Base-by-base conservation (phyloP, 2,329 filamentous ascomycete genomes). In the Exophiala alcalophila region DNA sequence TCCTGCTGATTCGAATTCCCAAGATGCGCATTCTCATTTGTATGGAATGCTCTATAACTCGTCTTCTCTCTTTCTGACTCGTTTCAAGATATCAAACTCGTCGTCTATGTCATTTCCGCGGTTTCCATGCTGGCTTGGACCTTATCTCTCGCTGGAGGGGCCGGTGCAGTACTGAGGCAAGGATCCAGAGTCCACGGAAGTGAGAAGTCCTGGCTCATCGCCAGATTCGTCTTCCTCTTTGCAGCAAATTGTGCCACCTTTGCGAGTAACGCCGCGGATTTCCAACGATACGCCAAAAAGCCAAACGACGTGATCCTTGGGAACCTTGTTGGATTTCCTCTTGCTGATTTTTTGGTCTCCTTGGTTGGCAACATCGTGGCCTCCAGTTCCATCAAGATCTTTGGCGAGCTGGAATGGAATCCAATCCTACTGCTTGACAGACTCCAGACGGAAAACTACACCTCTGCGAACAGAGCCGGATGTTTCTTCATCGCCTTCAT, bases 321-420 rank as follows among this genome's bases (percentile, higher is more conserved):
- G 1, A 66, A 72, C 37, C 6, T 69, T 3, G 25, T 70, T 14
- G 64, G 67, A 14, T 70, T 89, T 40, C 85, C 84, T 0, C 57
- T 78, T 26, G 78, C 81, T 9, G 89, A 89, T 52, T 83, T 80
- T 5, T 58, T 94, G 15, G 94, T 88, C 2, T 90, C 84, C 3
- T 89, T 95, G 60, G 87, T 94, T 57, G 83, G 85, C 55, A 88
- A 89, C 56, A 77, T 85, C 41, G 84, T 88, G 30, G 86, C 83
- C 1, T 87, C 84, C 0, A 83, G 82, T 1, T 86, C 83, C 0
- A 72, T 75, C 4, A 55, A 59, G 1, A 73, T 86, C 33, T 80
- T 88, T 53, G 41, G 41, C 27, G 41, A 44, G 16, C 86, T 83
- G 56, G 81, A 88, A 50, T 89, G 85, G 85, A 81, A 87, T 53